Evolutionary conservation across 2,329 filamentous ascomycete species (phyloP).

Genomic region (Beauveria varroae): DNA sequence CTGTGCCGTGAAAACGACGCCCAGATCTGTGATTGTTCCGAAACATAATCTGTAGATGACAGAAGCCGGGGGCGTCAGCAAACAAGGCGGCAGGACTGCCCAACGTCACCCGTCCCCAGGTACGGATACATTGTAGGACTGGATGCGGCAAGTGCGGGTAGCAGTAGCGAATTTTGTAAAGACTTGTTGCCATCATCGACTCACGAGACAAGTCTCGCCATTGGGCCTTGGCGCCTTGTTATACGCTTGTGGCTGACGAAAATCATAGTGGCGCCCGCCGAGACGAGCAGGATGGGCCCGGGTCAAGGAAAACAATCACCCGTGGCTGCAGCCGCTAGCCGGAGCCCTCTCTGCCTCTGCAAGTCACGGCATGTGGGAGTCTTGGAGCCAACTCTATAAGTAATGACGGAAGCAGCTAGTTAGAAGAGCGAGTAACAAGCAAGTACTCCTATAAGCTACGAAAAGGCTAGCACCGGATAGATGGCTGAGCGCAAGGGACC

Average conservation of each 20-base stretch:
- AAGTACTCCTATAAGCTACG: neutral
- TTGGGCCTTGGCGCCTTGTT: neutral
- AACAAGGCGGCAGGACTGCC: neutral
- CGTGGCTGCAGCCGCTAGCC: neutral
- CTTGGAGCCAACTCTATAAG: neutral
- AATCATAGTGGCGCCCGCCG: slow-evolving; percentile 1
- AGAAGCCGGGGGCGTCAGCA: neutral
- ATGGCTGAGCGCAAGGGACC: too few species aligned
- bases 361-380: neutral
- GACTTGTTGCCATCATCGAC: too few species aligned
- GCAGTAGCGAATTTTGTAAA: too few species aligned
- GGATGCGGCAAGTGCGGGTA: neutral
- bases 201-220: neutral
- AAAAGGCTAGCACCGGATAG: neutral
- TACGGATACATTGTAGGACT: neutral
- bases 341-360: neutral
- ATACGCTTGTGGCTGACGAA: slow-evolving; percentile 1
- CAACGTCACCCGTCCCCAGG: neutral
- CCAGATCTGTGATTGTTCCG: neutral
- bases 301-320: neutral
- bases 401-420: slow-evolving; percentile 1
- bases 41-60: too few species aligned
- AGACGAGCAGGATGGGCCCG: neutral
- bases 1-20: neutral
- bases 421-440: neutral